Percentiles rank a stretch among this genome's conserved stretches.
These are phyloP conservation scores for Tricholoma flavovirens DNA, from an alignment of 768 basidiomycete genomes.

Conservation along the genomic window DNA sequence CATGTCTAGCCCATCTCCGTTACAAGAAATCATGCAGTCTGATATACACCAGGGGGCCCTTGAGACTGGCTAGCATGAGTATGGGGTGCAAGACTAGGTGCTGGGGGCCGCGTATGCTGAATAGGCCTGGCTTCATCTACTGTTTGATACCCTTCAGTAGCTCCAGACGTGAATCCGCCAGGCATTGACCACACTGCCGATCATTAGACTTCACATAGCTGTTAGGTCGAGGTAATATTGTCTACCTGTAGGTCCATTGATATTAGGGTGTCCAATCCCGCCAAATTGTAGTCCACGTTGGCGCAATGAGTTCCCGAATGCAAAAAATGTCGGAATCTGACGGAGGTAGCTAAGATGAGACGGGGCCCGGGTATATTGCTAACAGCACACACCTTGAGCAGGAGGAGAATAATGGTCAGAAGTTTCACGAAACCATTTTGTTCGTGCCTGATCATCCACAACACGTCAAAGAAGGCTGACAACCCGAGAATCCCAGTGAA, in stretches of 20 bases:
- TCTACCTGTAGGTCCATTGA: constrained; percentile 53
- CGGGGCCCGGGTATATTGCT: neutral
- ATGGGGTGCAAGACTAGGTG: constrained; percentile 20
- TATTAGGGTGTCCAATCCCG: constrained; percentile 41
- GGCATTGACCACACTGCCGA: constrained; percentile 73
- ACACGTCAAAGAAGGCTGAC: constrained; percentile 63
- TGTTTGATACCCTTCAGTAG: constrained; percentile 56
- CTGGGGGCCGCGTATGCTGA: constrained; percentile 22
- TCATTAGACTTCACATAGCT: constrained; percentile 1
- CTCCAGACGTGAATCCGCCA: constrained; percentile 55
- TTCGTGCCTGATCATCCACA: constrained; percentile 57
- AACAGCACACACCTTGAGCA: constrained; percentile 46
- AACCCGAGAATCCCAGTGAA: constrained; percentile 57
- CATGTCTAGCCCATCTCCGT: neutral
- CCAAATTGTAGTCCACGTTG: constrained; percentile 53
- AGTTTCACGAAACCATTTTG: constrained; percentile 53
- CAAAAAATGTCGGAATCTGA: constrained; percentile 57
- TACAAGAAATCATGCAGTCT: constrained; percentile 28
- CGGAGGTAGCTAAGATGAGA: neutral
- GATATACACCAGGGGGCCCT: constrained; percentile 36
- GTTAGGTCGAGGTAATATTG: neutral
- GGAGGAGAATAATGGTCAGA: constrained; percentile 46
- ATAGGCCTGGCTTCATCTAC: constrained; percentile 42
- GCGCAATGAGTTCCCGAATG: constrained; percentile 46
- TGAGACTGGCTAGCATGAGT: constrained; percentile 15